Conservation (phyloP, 768 basidiomycete genomes). For the Lentinula sp. region DNA sequence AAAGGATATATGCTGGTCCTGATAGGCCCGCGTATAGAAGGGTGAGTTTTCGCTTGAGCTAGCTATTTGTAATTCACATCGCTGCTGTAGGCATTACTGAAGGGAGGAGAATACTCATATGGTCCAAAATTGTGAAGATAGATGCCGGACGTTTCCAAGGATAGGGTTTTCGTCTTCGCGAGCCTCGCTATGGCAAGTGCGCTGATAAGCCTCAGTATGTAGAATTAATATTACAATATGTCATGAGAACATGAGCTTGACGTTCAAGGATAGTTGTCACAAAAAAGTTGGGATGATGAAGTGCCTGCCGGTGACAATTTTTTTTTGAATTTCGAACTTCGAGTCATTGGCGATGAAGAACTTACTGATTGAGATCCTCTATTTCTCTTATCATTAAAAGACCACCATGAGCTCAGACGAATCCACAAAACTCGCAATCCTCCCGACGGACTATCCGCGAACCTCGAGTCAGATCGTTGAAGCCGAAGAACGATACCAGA, state of each 20-base stretch:
- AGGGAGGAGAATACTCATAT: conserved; percentile 2
- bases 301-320: not conserved
- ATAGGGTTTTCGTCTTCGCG: too few relatives aligned
- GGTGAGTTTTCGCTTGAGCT: not conserved
- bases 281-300: not conserved
- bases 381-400: not conserved
- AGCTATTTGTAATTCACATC: not conserved
- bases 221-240: too few relatives aligned
- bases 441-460: conserved; percentile 3
- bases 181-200: too few relatives aligned
- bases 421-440: not conserved
- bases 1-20: not conserved
- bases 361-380: not conserved
- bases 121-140: not conserved
- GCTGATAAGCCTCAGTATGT: too few relatives aligned
- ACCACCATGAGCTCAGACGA: not conserved
- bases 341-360: not conserved
- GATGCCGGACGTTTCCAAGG: not conserved
- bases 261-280: not conserved
- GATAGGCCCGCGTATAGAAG: conserved; percentile 1
- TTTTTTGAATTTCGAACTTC: not conserved
- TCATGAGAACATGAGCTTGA: too few relatives aligned
- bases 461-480: not conserved
- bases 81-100: not conserved
- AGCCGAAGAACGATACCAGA: not conserved